Percentiles rank a stretch among this genome's conserved stretches.
phyloP scores from a whole-genome alignment of 2,329 filamentous ascomycete species.

The Dactylonectria macrodidyma region DNA sequence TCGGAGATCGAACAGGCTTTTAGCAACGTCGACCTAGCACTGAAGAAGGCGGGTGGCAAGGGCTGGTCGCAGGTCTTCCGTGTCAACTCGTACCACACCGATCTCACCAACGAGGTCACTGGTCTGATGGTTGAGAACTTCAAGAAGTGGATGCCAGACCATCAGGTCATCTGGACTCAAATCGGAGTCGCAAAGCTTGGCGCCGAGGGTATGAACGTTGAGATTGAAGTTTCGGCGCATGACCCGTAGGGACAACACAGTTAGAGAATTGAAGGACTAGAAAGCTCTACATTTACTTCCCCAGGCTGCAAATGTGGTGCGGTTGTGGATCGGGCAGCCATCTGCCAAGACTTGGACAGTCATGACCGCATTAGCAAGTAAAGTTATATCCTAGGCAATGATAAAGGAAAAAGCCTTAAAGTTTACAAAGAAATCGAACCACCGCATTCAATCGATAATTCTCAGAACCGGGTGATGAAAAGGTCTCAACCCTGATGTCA shows the following conservation, averaged over 20 bases:
- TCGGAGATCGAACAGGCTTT: conserved; percentile 66
- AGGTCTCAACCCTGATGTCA: too few species aligned
- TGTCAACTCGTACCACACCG: conserved; percentile 60
- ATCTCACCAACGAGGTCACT: conserved; percentile 56
- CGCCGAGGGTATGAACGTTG: conserved; percentile 64
- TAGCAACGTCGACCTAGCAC: conserved; percentile 64
- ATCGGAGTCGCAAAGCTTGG: conserved; percentile 65
- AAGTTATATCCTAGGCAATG: too few species aligned
- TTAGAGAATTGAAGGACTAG: not conserved
- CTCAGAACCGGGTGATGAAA: too few species aligned
- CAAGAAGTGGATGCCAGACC: conserved; percentile 63
- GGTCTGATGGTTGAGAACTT: conserved; percentile 60
- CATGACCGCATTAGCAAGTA: too few species aligned
- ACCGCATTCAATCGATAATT: too few species aligned
- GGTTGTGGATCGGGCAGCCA: too few species aligned
- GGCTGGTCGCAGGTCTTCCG: conserved; percentile 67
- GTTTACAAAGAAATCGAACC: too few species aligned
- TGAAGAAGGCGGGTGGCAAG: conserved; percentile 66
- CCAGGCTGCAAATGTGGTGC: too few species aligned
- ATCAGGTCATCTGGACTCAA: conserved; percentile 66
- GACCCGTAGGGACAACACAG: conserved; percentile 33
- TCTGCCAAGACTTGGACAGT: too few species aligned
- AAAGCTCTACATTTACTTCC: not conserved
- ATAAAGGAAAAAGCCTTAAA: too few species aligned
- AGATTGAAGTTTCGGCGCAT: conserved; percentile 67